These are phyloP conservation scores for Nosema muscidifuracis DNA, from an alignment of 371 early-diverging fungal genomes.

Conservation along the genomic window DNA sequence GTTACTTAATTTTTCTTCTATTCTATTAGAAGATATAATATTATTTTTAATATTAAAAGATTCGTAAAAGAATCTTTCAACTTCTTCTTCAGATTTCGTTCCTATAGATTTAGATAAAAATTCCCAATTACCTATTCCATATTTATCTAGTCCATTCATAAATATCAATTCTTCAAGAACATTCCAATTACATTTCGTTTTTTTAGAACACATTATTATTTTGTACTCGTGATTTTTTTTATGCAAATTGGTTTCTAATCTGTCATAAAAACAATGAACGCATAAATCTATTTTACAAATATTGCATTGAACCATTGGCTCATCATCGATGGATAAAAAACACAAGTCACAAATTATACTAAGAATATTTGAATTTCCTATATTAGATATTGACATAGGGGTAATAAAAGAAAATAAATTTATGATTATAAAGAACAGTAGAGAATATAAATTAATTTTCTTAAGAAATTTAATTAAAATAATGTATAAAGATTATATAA, in stretches of 20 bases:
- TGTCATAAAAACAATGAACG: conserved; percentile 78
- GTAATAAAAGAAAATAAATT: too few relatives aligned
- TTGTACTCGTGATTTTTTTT: conserved; percentile 75
- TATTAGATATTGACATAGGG: conserved; percentile 11
- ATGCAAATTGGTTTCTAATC: conserved; percentile 74
- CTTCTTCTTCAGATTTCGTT: conserved; percentile 74
- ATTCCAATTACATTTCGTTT: conserved; percentile 77
- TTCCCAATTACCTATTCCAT: conserved; percentile 92
- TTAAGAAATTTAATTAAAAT: too few relatives aligned
- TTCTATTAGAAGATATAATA: conserved; percentile 69
- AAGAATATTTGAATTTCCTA: neutral
- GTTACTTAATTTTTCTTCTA: neutral
- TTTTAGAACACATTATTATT: conserved; percentile 71
- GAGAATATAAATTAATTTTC: too few relatives aligned
- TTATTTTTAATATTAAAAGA: conserved; percentile 69
- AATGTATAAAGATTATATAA: too few relatives aligned
- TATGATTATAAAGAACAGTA: too few relatives aligned
- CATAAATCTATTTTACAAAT: conserved; percentile 87
- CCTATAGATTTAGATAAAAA: conserved; percentile 82
- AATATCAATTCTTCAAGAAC: conserved; percentile 89
- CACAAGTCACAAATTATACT: conserved; percentile 53
- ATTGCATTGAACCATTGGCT: conserved; percentile 69
- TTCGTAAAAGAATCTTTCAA: conserved; percentile 77
- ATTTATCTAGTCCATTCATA: conserved; percentile 77
- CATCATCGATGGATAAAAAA: conserved; percentile 30